These are phyloP conservation scores for Catharanthus roseus DNA, from an alignment of 257 asterid genomes.

Conservation along the genomic window DNA sequence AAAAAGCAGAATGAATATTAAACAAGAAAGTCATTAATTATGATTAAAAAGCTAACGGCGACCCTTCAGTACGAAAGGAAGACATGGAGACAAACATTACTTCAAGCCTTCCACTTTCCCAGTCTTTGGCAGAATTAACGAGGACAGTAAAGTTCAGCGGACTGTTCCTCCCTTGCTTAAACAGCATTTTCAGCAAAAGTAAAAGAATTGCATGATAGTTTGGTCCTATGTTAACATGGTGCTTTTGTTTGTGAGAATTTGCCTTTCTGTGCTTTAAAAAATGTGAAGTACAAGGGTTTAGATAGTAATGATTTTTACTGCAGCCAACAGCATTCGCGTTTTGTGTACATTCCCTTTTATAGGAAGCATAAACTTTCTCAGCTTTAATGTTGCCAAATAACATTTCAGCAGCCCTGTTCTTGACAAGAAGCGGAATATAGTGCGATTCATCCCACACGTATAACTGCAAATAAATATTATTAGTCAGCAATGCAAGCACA, in stretches of 20 bases:
- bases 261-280: not conserved
- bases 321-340: not conserved
- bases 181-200: slow-evolving; percentile 42
- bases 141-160: slow-evolving; percentile 46
- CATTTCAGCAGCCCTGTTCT: slow-evolving; percentile 56
- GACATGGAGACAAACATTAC: slow-evolving; percentile 52
- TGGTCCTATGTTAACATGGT: slow-evolving; percentile 14
- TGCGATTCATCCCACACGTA: slow-evolving; percentile 61
- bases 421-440: slow-evolving; percentile 49
- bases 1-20: too few relatives aligned
- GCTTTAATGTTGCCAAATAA: slow-evolving; percentile 57
- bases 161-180: slow-evolving; percentile 47
- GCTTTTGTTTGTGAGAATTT: slow-evolving; percentile 5
- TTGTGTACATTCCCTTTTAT: slow-evolving; percentile 28
- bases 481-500: not conserved
- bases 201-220: slow-evolving; percentile 49
- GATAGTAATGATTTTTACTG: not conserved
- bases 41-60: too few relatives aligned
- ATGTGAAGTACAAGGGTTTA: not conserved
- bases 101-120: slow-evolving; percentile 58
- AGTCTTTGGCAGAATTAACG: slow-evolving; percentile 38
- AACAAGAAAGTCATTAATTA: too few relatives aligned
- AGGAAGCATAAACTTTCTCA: slow-evolving; percentile 42
- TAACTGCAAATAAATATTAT: slow-evolving; percentile 32
- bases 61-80: slow-evolving; percentile 3